Conservation (phyloP, 2,329 filamentous ascomycete genomes). For the Fusarium armeniacum region DNA sequence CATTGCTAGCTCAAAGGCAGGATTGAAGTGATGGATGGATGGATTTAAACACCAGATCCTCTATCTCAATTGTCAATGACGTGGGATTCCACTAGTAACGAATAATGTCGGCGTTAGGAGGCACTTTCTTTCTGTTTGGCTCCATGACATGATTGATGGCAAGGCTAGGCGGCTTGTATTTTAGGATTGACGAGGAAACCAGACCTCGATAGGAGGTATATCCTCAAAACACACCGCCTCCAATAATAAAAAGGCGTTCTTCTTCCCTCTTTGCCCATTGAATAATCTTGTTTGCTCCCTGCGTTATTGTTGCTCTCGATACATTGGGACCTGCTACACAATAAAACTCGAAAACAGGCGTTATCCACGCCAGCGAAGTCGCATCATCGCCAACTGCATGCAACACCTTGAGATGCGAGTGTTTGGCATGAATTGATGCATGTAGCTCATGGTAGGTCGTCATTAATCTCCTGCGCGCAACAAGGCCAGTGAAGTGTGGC, state of each 20-base stretch:
- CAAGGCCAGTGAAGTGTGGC: conserved; percentile 71
- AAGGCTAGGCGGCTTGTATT: conserved; percentile 37
- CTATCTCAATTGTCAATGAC: conserved; percentile 27
- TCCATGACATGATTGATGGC: conserved; percentile 35
- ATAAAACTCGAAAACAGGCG: conserved; percentile 92
- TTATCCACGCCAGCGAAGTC: conserved; percentile 90
- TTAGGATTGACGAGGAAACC: conserved; percentile 38
- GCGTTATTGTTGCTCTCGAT: conserved; percentile 76
- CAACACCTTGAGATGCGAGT: conserved; percentile 87
- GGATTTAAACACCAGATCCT: conserved; percentile 11
- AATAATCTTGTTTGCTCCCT: conserved; percentile 88
- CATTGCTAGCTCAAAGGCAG: conserved; percentile 31
- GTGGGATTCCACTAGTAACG: conserved; percentile 37
- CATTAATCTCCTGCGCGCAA: conserved; percentile 80
- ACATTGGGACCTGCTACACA: conserved; percentile 87
- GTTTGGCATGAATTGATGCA: conserved; percentile 84
- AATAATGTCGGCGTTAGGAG: conserved; percentile 48
- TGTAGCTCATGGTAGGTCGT: conserved; percentile 89
- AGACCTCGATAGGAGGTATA: conserved; percentile 39
- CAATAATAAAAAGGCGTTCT: conserved; percentile 95
- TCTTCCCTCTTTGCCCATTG: conserved; percentile 95
- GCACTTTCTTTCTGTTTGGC: conserved; percentile 33
- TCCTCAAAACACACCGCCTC: conserved; percentile 84
- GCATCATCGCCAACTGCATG: conserved; percentile 82
- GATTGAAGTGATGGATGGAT: conserved; percentile 23